Conservation (phyloP, 108 stramenopile species). For the Nitzschia sp. region DNA sequence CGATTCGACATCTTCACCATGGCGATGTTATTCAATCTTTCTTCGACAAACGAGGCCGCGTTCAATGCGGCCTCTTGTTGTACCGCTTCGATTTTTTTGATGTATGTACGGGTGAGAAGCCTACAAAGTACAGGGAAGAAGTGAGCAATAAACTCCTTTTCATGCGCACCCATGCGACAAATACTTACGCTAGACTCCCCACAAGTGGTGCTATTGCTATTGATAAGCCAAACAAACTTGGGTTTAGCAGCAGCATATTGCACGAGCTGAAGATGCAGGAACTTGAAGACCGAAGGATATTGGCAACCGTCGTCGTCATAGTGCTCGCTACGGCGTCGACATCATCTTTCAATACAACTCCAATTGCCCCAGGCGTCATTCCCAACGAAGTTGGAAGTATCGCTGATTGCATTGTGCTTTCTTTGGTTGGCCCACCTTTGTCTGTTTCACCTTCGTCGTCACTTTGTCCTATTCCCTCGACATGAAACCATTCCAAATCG, state of each 20-base stretch:
- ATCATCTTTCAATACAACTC: slow-evolving; percentile 71
- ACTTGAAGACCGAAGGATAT: slow-evolving; percentile 66
- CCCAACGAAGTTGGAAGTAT: background rate
- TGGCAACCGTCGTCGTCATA: slow-evolving; percentile 73
- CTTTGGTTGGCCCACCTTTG: background rate
- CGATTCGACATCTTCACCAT: slow-evolving; percentile 78
- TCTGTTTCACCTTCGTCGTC: slow-evolving; percentile 11
- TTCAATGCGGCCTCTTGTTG: slow-evolving; percentile 58
- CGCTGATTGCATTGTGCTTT: background rate
- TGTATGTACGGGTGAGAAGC: slow-evolving; percentile 66
- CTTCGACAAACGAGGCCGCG: slow-evolving; percentile 79
- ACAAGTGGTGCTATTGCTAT: slow-evolving; percentile 73
- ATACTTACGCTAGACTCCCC: slow-evolving; percentile 57
- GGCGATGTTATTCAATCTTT: slow-evolving; percentile 65
- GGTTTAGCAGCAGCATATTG: slow-evolving; percentile 82
- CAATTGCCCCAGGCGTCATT: slow-evolving; percentile 73
- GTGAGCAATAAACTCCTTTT: no score
- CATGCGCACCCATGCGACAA: no score
- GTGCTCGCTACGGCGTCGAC: slow-evolving; percentile 63
- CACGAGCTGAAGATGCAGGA: slow-evolving; percentile 74
- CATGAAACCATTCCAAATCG: slow-evolving; percentile 84
- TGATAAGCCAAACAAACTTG: slow-evolving; percentile 69
- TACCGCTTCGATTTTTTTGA: slow-evolving; percentile 59
- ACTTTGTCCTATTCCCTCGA: background rate
- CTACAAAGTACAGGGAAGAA: no score